phyloP scores from a whole-genome alignment of 805 yeast genomes.

The Priceomyces fermenticarens region DNA sequence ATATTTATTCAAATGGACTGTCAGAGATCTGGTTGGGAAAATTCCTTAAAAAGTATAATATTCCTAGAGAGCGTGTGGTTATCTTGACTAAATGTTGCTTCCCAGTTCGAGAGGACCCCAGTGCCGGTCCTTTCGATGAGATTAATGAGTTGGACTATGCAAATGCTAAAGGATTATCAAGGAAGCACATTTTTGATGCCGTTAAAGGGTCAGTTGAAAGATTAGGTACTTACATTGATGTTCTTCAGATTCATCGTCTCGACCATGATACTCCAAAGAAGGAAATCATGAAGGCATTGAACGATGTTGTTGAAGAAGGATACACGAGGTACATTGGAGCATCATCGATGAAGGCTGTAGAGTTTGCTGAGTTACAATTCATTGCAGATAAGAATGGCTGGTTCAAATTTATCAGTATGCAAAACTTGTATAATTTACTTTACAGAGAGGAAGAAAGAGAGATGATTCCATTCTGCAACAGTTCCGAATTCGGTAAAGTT shows the following conservation, averaged over 20 bases:
- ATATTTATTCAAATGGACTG: conserved; percentile 18
- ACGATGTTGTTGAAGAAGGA: conserved; percentile 50
- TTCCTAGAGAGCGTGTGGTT: conserved; percentile 17
- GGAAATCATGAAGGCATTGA: conserved; percentile 55
- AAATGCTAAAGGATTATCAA: conserved; percentile 33
- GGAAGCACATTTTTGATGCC: conserved; percentile 48
- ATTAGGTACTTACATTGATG: conserved; percentile 52
- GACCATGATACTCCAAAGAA: conserved; percentile 46
- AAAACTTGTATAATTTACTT: conserved; percentile 53
- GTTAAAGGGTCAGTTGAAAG: conserved; percentile 39
- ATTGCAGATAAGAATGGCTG: conserved; percentile 55
- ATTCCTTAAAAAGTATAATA: conserved; percentile 18
- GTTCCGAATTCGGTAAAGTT: conserved; percentile 40
- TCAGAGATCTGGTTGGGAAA: conserved; percentile 18
- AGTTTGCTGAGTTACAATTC: conserved; percentile 52
- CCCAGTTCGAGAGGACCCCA: conserved; percentile 8
- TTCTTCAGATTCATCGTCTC: conserved; percentile 55
- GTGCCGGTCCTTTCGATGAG: background rate
- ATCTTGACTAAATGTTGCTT: conserved; percentile 16
- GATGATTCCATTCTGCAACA: conserved; percentile 48
- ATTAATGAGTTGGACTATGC: conserved; percentile 6
- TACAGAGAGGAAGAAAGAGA: conserved; percentile 65
- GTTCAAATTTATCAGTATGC: conserved; percentile 59
- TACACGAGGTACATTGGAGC: conserved; percentile 57
- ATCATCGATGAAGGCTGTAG: conserved; percentile 53